These are phyloP conservation scores for Scheffersomyces ergatensis DNA, from an alignment of 805 yeast genomes.

Conservation along the genomic window DNA sequence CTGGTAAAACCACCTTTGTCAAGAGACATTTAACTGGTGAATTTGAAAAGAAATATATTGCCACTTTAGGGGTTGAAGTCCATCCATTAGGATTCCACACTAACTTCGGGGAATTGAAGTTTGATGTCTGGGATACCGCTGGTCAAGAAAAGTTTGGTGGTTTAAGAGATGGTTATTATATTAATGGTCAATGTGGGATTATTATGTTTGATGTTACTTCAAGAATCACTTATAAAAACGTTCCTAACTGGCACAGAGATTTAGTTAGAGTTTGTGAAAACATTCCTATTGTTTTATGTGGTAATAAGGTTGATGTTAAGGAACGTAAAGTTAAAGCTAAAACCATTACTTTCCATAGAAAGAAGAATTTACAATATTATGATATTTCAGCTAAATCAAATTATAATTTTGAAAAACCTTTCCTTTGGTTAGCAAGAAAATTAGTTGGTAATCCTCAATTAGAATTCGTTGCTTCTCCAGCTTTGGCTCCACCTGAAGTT, in stretches of 20 bases:
- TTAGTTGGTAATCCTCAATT: slow-evolving; percentile 96
- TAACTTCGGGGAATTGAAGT: slow-evolving; percentile 97
- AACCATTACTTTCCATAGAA: slow-evolving; percentile 99
- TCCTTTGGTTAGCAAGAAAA: slow-evolving; percentile 99
- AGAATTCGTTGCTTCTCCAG: slow-evolving; percentile 99
- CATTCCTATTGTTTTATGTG: slow-evolving; percentile 98
- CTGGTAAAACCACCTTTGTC: slow-evolving; percentile 99
- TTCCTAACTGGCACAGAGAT: slow-evolving; percentile 99
- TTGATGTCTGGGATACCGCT: slow-evolving; percentile 99
- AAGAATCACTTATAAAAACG: slow-evolving; percentile 98
- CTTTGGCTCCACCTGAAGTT: slow-evolving; percentile 99
- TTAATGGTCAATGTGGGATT: slow-evolving; percentile 99
- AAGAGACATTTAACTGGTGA: slow-evolving; percentile 99
- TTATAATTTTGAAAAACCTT: slow-evolving; percentile 99
- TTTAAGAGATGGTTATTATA: slow-evolving; percentile 98
- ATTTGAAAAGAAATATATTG: slow-evolving; percentile 97
- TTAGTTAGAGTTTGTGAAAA: slow-evolving; percentile 99
- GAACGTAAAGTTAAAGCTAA: slow-evolving; percentile 99
- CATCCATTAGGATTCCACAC: slow-evolving; percentile 98
- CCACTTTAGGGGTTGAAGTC: slow-evolving; percentile 99
- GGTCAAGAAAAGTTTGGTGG: slow-evolving; percentile 99
- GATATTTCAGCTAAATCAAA: slow-evolving; percentile 99
- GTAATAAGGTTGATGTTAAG: slow-evolving; percentile 99
- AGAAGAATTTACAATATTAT: slow-evolving; percentile 99
- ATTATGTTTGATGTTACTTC: slow-evolving; percentile 99